Evolutionary conservation across 768 basidiomycete genomes (phyloP).

Genomic region (Neoboletus brunneissimus): DNA sequence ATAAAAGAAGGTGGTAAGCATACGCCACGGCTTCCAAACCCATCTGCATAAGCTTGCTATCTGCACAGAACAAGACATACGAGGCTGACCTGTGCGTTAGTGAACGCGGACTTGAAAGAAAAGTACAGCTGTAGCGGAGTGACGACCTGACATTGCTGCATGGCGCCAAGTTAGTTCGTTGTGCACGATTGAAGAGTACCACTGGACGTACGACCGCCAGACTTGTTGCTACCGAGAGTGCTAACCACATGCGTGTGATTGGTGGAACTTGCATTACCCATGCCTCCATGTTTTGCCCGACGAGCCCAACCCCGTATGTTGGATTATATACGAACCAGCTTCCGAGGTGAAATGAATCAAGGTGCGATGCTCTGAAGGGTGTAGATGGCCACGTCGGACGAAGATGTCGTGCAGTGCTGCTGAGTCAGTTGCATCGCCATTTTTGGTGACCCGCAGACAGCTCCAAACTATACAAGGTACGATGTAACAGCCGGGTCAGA

Average conservation of each 20-base stretch:
- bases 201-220: conserved; percentile 75
- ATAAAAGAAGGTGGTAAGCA: conserved; percentile 90
- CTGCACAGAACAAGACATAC: neutral
- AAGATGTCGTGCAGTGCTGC: conserved; percentile 5
- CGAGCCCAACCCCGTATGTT: conserved; percentile 1
- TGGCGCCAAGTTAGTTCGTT: conserved; percentile 3
- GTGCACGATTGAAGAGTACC: neutral
- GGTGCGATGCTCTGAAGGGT: neutral
- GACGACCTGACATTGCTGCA: conserved; percentile 87
- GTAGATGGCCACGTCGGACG: conserved; percentile 8
- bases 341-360: neutral
- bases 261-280: conserved; percentile 93
- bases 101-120: conserved; percentile 81
- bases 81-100: conserved; percentile 62
- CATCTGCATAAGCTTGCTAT: conserved; percentile 12
- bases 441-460: neutral
- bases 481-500: neutral
- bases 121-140: conserved; percentile 92
- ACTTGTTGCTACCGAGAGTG: conserved; percentile 73
- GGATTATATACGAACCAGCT: neutral
- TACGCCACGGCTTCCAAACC: conserved; percentile 71
- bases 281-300: conserved; percentile 61
- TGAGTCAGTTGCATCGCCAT: conserved; percentile 14
- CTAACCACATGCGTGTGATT: conserved; percentile 85
- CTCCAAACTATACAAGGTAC: no score